Evolutionary conservation across 1,284 basidiomycete genomes (phyloP), one percentile per base, ranked within the genome.

Genomic region (Melampsora americana): DNA sequence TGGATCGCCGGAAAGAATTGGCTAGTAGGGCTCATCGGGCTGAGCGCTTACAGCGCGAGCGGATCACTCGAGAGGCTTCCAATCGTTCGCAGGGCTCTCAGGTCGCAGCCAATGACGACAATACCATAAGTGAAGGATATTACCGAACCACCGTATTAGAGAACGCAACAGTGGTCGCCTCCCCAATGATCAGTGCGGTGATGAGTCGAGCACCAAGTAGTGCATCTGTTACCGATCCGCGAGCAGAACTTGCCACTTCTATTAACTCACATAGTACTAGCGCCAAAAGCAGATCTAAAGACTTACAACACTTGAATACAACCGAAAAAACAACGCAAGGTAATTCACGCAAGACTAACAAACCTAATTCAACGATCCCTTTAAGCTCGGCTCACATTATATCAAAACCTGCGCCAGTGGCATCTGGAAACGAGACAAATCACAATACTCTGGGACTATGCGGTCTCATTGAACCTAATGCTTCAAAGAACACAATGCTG

Each of bases 131-230:
- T 7, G 65, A 35, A 35, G 39, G 18, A 14, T 68, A 64, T 32
- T 46, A 59, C 56, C 28, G 39, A 26, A 62, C 48, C 0, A 14
- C 32, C n/a, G 48, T 53, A 32, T 62, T 66, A 2, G 50, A 42
- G 30, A 50, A 66, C 30, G 62, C 50, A 66, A 65, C 48, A 12
- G 44, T 60, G 14, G 48, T 39, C 18, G 71, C 44, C 39, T 73
- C 64, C 35, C 64, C 71, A 18, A 50, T 42, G 7, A 65, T 56
- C n/a, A 73, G 71, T 28, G 65, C 32, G 35, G 48, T 62, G n/a
- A 73, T 73, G 71, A 73, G 66, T 20, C 66, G 73, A 39, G 66
- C 61, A n/a, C 66, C 65, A 26, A 68, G 73, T 61, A 59, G 73
- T 5, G 26, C 39, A 48, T 32, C 50, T 32, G 42, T 75, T n/a